phyloP scores from a whole-genome alignment of 2,329 filamentous ascomycete species.

The Sarocladium oryzae region DNA sequence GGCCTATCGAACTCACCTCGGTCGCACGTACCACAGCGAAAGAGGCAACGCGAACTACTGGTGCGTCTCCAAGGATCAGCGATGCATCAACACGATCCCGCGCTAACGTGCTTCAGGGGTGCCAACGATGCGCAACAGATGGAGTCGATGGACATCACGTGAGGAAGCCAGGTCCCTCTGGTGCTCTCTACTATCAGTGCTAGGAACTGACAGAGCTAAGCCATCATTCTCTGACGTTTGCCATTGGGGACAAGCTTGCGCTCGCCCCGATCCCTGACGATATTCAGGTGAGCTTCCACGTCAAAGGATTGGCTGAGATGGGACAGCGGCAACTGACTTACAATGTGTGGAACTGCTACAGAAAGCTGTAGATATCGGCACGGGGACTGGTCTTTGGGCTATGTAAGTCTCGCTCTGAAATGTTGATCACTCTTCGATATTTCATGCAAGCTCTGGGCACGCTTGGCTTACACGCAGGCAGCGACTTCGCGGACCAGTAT shows the following conservation, averaged over 20 bases:
- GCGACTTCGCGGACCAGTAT: slow-evolving; percentile 40
- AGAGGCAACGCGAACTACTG: slow-evolving; percentile 22
- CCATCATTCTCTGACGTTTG: slow-evolving; percentile 18
- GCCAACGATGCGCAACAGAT: slow-evolving; percentile 24
- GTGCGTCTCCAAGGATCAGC: too few relatives aligned
- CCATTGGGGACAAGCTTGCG: slow-evolving; percentile 15
- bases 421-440: background rate
- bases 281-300: background rate
- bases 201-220: too few relatives aligned
- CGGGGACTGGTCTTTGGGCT: slow-evolving; percentile 26
- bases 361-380: slow-evolving; percentile 40
- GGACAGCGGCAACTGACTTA: background rate
- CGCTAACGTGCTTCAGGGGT: slow-evolving; percentile 1
- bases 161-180: too few relatives aligned
- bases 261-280: slow-evolving; percentile 10
- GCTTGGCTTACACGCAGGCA: slow-evolving; percentile 17
- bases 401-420: background rate
- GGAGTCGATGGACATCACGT: slow-evolving; percentile 25
- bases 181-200: too few relatives aligned
- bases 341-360: background rate
- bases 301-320: background rate
- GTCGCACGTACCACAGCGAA: slow-evolving; percentile 24
- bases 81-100: background rate
- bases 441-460: background rate
- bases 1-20: slow-evolving; percentile 22